phyloP scores from a whole-genome alignment of 1,284 basidiomycete species.

The Pterula multifida region DNA sequence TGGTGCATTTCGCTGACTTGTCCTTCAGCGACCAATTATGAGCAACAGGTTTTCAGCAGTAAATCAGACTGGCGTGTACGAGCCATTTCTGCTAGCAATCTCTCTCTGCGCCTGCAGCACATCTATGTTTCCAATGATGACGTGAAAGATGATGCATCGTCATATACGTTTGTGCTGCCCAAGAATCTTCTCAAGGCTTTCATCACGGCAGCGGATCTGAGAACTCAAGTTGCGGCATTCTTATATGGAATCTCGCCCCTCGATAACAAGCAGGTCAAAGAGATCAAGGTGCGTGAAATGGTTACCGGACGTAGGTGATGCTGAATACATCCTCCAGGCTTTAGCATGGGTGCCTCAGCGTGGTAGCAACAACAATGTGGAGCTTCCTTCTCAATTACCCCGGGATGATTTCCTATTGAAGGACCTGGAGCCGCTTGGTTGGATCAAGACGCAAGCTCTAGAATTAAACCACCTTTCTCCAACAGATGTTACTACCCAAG shows the following conservation, averaged over 20 bases:
- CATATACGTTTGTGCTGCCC: conserved; percentile 91
- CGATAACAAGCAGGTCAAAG: conserved; percentile 97
- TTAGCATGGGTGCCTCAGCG: conserved; percentile 94
- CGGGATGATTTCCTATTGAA: conserved; percentile 92
- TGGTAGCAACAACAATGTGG: conserved; percentile 88
- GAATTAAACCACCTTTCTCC: conserved; percentile 91
- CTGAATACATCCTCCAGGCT: conserved; percentile 31
- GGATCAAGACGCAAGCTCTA: conserved; percentile 93
- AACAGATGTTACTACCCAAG: conserved; percentile 90
- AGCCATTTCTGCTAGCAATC: conserved; percentile 91
- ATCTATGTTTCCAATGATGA: conserved; percentile 99
- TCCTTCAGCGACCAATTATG: conserved; percentile 80
- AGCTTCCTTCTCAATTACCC: conserved; percentile 78
- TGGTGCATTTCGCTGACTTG: conserved; percentile 7
- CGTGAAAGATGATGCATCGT: conserved; percentile 93
- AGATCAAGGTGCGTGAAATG: conserved; percentile 62
- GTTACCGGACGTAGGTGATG: neutral
- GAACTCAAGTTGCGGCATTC: conserved; percentile 93
- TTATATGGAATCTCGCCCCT: conserved; percentile 88
- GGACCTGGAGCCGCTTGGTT: conserved; percentile 92
- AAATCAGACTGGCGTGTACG: conserved; percentile 99
- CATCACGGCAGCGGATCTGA: conserved; percentile 86
- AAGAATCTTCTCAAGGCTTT: conserved; percentile 97
- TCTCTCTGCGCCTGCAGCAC: conserved; percentile 92
- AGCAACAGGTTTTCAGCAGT: conserved; percentile 93